Evolutionary conservation across 306 rosid species (phyloP), one percentile per base, ranked within the genome.

Genomic region (Sesbania bispinosa): DNA sequence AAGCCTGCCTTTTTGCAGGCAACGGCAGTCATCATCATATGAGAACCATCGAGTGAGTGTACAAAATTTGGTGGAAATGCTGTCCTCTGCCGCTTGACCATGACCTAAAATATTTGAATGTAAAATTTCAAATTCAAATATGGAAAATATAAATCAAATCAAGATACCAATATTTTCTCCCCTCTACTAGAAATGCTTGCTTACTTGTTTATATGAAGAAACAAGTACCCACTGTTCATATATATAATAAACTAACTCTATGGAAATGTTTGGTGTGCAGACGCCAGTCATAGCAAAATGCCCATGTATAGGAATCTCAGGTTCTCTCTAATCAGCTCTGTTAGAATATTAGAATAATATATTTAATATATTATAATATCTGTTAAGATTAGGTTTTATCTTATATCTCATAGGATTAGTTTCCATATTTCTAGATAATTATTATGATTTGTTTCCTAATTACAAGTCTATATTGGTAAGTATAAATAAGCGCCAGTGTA

Each of bases 11-110:
- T 82, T 79, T 84, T 83, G 85, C 98, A 88, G 80, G 95, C 90
- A 76, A 84, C 77, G n/a, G 98, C 97, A n/a, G 98, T 93, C 98
- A 90, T 93, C 98, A 93, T 93, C 98, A 93, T 93, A 82, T 93
- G 98, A 78, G 98, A 87, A 63, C 97, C 90, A 76, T 93, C 98
- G 0, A 93, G 98, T 43, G 98, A 93, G 82, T 93, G 98, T 75
- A 93, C 92, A 83, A 93, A 90, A 76, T 93, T 93, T 45, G 98
- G 98, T 3, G 98, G 98, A 73, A 93, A 93, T 9, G 98, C 96
- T 14, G 97, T 88, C 75, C 85, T 86, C 76, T 93, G 98, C 81
- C 94, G 85, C 79, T 58, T 84, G 74, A 75, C 88, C 89, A 89
- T 62, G 68, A 93, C 85, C 98, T 93, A 60, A 21, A 77, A 69